These are phyloP conservation scores for Ophiostoma pallidulum DNA, from an alignment of 2,329 filamentous ascomycete genomes.

Conservation along the genomic window DNA sequence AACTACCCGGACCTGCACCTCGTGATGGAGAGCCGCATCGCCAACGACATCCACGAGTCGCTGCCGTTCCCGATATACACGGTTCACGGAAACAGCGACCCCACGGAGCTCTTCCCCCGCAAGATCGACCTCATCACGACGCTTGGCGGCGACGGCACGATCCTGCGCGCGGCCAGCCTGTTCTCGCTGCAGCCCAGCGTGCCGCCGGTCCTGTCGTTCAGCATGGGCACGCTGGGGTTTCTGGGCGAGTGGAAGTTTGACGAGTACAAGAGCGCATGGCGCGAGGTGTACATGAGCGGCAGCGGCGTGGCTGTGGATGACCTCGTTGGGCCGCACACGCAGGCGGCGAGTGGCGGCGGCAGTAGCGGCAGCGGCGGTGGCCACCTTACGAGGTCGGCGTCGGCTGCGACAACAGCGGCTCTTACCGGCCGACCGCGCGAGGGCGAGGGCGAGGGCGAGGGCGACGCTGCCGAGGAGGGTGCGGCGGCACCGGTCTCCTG, in stretches of 20 bases:
- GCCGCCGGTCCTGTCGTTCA: constrained; percentile 87
- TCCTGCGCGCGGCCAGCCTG: constrained; percentile 73
- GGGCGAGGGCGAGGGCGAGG: no score
- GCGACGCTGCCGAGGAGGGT: constrained; percentile 10
- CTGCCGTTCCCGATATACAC: constrained; percentile 68
- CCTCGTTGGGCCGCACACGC: constrained; percentile 31
- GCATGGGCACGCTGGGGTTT: constrained; percentile 93
- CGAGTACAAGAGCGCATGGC: constrained; percentile 85
- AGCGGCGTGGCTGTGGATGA: constrained; percentile 42
- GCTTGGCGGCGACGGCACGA: constrained; percentile 87
- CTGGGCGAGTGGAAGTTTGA: constrained; percentile 93
- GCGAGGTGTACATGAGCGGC: constrained; percentile 80
- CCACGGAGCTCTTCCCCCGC: constrained; percentile 48
- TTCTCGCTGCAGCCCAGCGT: constrained; percentile 76
- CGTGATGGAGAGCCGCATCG: constrained; percentile 71
- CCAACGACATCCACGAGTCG: constrained; percentile 57
- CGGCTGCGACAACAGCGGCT: not conserved
- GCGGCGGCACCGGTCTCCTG: constrained; percentile 47
- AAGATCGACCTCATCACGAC: constrained; percentile 87
- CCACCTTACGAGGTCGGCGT: constrained; percentile 3
- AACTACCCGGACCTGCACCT: constrained; percentile 76
- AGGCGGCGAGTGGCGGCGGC: constrained; percentile 24
- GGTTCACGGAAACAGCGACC: constrained; percentile 32
- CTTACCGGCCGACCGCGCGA: not conserved
- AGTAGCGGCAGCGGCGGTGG: constrained; percentile 9